Base-by-base conservation (phyloP, 2,329 filamentous ascomycete genomes). In the Diaporthe batatas region DNA sequence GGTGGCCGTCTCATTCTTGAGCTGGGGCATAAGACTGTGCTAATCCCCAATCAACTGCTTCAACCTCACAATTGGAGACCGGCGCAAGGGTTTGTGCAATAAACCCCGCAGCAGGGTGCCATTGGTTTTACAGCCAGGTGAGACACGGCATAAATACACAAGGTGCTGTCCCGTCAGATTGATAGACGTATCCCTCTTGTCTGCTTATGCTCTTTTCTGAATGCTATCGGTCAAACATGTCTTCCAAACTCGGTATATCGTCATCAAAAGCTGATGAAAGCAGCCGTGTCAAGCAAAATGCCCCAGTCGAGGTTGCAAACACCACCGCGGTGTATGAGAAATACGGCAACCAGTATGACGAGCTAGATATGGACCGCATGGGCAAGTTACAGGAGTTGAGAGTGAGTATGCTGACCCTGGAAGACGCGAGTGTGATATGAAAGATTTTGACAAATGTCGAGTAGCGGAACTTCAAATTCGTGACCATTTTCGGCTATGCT, bases 51-150 rank as follows among this genome's bases (percentile, higher is more conserved):
- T 34, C 39, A 59, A 42, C 14, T 36, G 6, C 25, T 21, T 21
- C 3, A 59, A 59, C 12, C 14, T 58, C n/a, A 34, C 34, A 58
- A 42, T 57, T 57, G 54, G 54, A 57, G 54, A 6, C 54, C 54
- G 54, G 8, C 18, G 36, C 32, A 57, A n/a, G 32, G 36, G 36
- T 2, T 42, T 6, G 14, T 42, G 42, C 1, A 39, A 29, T 10
- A 32, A 62, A 32, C 58, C 58, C 58, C 58, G 58, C 58, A 64
- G 42, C 25, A 64, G 58, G 58, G 58, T 64, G 42, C 11, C 58
- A 64, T 64, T 64, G 58, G 25, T 64, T 32, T 29, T 29, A 29
- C 58, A 47, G 21, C 42, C 23, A 64, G 39, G 34, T 64, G 18
- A 34, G 39, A 49, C 57, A 44, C 18, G 25, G 58, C 25, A 49